Evolutionary conservation across 1,284 basidiomycete species (phyloP).

Genomic region (Cryptococcus depauperatus): DNA sequence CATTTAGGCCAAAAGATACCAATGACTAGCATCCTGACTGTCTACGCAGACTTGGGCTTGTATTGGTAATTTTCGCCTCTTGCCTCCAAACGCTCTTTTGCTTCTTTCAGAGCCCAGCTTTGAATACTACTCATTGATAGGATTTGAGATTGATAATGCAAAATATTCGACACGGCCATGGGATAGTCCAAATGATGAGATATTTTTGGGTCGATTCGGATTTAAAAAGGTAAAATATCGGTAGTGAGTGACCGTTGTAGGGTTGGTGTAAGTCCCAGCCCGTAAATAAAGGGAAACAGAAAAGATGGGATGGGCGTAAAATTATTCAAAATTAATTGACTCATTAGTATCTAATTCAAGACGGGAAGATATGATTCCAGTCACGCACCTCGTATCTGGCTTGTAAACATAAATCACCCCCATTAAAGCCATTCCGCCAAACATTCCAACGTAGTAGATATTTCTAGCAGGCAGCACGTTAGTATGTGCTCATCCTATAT

Average conservation of each 20-base stretch:
- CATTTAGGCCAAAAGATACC: too few relatives aligned
- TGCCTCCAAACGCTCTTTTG: conserved; percentile 77
- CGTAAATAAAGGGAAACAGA: not conserved
- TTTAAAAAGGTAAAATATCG: not conserved
- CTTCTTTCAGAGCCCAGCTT: conserved; percentile 81
- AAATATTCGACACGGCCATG: too few relatives aligned
- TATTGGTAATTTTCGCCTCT: conserved; percentile 78
- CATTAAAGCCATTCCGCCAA: conserved; percentile 73
- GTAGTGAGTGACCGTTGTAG: not conserved
- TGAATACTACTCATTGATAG: conserved; percentile 55
- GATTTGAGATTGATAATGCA: not conserved
- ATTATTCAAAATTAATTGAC: not conserved
- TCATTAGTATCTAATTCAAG: not conserved
- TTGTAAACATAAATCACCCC: conserved; percentile 80
- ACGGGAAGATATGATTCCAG: not conserved
- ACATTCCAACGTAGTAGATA: conserved; percentile 83
- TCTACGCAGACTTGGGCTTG: conserved; percentile 46
- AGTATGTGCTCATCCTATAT: not conserved
- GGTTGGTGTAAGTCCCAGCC: too few relatives aligned
- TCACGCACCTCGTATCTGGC: conserved; percentile 82
- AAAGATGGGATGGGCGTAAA: not conserved
- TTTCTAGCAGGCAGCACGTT: conserved; percentile 25
- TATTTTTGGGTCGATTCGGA: not conserved
- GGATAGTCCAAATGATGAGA: conserved; percentile 1
- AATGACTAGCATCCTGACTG: too few relatives aligned